Evolutionary conservation across 805 yeast species (phyloP).

Genomic region (Komagataella pseudopastoris): DNA sequence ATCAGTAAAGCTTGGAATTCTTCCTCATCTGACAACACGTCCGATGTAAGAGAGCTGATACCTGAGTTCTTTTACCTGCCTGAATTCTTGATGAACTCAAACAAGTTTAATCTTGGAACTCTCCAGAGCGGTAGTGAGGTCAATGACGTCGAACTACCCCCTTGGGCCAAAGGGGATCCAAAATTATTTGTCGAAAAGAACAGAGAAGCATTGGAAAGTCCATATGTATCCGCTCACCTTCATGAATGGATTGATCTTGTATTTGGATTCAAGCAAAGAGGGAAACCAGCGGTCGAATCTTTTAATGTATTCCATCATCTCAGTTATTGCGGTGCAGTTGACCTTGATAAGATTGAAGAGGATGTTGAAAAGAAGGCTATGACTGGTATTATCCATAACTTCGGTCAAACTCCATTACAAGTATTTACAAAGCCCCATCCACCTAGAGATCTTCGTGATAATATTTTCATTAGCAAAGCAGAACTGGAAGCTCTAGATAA

Average conservation of each 20-base stretch:
- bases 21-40: constrained; percentile 65
- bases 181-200: constrained; percentile 59
- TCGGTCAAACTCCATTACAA: constrained; percentile 82
- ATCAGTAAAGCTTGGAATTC: constrained; percentile 72
- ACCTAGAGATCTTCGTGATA: constrained; percentile 16
- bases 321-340: constrained; percentile 76
- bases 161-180: constrained; percentile 77
- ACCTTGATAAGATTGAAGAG: constrained; percentile 61
- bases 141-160: constrained; percentile 58
- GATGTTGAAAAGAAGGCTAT: constrained; percentile 63
- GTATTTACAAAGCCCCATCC: constrained; percentile 63
- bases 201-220: constrained; percentile 74
- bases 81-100: constrained; percentile 57
- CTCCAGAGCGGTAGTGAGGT: constrained; percentile 46
- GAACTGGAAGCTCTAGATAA: background rate
- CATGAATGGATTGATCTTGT: constrained; percentile 80
- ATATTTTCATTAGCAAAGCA: background rate
- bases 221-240: constrained; percentile 61
- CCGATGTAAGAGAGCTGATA: constrained; percentile 78
- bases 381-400: constrained; percentile 78
- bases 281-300: constrained; percentile 49
- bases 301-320: constrained; percentile 74
- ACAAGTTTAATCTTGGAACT: constrained; percentile 56
- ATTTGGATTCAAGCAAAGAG: constrained; percentile 73
- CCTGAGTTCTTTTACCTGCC: constrained; percentile 83